phyloP scores from a whole-genome alignment of 2,329 filamentous ascomycete species.

The Beauveria asiatica region DNA sequence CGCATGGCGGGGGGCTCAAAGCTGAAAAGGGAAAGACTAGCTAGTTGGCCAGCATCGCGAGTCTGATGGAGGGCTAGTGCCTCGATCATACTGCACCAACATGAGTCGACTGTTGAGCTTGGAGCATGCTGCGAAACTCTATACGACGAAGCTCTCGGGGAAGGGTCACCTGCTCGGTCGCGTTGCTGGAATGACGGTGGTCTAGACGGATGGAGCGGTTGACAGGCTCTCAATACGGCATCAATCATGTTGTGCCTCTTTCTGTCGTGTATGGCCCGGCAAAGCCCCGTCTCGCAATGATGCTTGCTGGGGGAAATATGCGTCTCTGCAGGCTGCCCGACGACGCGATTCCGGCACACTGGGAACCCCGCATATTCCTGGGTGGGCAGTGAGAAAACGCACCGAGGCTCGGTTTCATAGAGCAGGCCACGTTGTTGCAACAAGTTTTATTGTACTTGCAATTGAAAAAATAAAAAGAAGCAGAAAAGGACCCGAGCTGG shows the following conservation, averaged over 20 bases:
- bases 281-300: background rate
- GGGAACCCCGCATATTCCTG: too few species aligned
- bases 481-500: too few species aligned
- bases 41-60: too few species aligned
- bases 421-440: too few species aligned
- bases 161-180: background rate
- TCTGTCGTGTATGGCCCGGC: background rate
- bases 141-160: background rate
- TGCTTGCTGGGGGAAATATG: background rate
- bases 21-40: too few species aligned
- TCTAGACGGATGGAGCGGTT: background rate
- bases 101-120: background rate
- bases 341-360: background rate
- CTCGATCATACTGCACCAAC: too few species aligned
- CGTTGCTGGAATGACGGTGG: background rate
- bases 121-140: background rate
- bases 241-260: background rate
- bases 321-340: background rate
- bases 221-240: background rate
- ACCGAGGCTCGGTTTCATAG: too few species aligned
- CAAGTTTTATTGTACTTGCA: too few species aligned
- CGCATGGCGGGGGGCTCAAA: background rate
- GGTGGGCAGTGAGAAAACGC: too few species aligned
- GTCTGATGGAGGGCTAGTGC: too few species aligned
- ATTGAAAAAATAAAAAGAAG: too few species aligned